Percentiles rank a stretch among this genome's conserved stretches.
phyloP scores from a whole-genome alignment of 1,284 basidiomycete genomes.

The Cutaneotrichosporon arboriforme region DNA sequence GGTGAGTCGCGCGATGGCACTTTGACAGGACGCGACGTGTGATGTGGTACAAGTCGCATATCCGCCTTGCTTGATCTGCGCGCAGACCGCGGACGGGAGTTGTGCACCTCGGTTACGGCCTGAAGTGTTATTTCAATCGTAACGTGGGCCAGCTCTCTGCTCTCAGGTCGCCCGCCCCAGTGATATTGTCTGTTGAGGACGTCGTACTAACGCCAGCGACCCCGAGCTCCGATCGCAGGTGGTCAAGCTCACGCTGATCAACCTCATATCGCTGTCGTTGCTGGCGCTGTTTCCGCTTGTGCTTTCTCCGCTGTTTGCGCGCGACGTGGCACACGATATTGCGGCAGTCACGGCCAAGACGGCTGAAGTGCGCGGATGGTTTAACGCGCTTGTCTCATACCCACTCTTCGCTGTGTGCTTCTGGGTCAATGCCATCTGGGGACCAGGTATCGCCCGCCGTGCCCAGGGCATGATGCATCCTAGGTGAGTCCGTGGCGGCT shows the following conservation, averaged over 20 bases:
- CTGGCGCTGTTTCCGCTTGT: constrained; percentile 42
- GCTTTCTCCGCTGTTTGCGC: constrained; percentile 32
- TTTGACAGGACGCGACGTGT: not conserved
- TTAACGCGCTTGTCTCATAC: constrained; percentile 44
- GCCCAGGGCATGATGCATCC: constrained; percentile 43
- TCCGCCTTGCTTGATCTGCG: no score
- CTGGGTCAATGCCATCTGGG: constrained; percentile 47
- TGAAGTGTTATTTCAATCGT: no score
- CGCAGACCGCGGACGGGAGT: no score
- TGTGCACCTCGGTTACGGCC: no score
- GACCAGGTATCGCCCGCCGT: constrained; percentile 38
- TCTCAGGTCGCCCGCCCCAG: no score
- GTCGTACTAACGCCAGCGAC: constrained; percentile 30
- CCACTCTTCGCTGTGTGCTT: constrained; percentile 46
- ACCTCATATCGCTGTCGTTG: constrained; percentile 42
- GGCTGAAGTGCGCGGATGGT: constrained; percentile 40
- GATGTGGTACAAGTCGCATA: no score
- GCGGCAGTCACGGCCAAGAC: constrained; percentile 8
- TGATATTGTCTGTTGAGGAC: no score
- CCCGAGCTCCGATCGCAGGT: constrained; percentile 41
- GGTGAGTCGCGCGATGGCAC: constrained; percentile 26
- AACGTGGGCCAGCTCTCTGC: no score
- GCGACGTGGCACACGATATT: not conserved
- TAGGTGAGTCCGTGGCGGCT: constrained; percentile 20
- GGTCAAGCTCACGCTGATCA: constrained; percentile 46